phyloP scores from a whole-genome alignment of 164 flowering plant species.

The Umbilicus rupestris region DNA sequence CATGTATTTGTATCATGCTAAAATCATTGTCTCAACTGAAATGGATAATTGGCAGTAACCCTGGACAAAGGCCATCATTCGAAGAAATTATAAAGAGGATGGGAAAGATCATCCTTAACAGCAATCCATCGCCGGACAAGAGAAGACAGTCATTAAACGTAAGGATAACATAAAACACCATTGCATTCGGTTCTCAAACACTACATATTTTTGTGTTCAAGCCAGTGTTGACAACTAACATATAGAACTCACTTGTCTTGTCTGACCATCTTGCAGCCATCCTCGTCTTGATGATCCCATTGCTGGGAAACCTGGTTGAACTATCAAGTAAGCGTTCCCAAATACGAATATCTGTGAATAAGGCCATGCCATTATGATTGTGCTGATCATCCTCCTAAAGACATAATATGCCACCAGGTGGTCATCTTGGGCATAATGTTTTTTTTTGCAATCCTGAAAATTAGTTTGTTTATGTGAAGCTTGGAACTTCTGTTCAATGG shows the following conservation, averaged over 20 bases:
- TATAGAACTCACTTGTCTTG: not conserved
- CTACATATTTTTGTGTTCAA: not conserved
- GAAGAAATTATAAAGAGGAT: constrained; percentile 45
- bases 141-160: not conserved
- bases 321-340: not conserved
- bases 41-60: constrained; percentile 31
- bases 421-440: not conserved
- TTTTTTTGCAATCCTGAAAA: not conserved
- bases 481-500: not conserved
- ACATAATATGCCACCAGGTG: not conserved
- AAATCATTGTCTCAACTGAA: not conserved
- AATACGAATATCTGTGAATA: not conserved
- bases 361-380: not conserved
- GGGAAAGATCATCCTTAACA: constrained; percentile 20
- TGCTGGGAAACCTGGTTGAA: not conserved
- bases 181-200: not conserved
- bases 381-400: not conserved
- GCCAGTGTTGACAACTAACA: not conserved
- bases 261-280: not conserved
- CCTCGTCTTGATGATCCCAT: not conserved
- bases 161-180: not conserved
- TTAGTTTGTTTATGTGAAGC: not conserved
- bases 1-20: not conserved
- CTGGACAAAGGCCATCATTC: constrained; percentile 58
- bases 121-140: constrained; percentile 1